Evolutionary conservation across 768 basidiomycete species (phyloP).

Genomic region (Nevesoporus exiguus): DNA sequence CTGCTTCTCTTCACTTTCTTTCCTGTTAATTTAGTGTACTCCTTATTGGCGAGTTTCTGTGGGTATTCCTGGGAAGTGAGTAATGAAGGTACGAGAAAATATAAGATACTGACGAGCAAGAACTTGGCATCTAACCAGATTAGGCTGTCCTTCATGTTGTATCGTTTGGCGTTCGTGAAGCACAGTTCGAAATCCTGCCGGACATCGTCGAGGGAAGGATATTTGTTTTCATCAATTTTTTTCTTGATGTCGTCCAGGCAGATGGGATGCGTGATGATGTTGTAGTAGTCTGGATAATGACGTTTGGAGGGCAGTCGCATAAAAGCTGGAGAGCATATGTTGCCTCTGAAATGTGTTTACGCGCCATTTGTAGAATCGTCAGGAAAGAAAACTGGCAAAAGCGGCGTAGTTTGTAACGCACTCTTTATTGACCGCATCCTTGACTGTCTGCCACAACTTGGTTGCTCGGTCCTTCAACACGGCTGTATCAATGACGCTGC

Average conservation of each 20-base stretch:
- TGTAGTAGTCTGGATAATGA: conserved; percentile 85
- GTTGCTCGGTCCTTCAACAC: conserved; percentile 62
- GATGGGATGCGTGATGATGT: conserved; percentile 74
- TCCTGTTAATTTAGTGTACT: conserved; percentile 46
- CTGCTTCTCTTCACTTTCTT: conserved; percentile 37
- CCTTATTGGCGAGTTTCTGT: conserved; percentile 48
- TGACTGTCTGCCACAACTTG: conserved; percentile 73
- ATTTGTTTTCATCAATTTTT: conserved; percentile 57
- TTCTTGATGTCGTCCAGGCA: conserved; percentile 88
- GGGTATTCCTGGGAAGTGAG: conserved; percentile 1
- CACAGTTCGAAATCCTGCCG: conserved; percentile 72
- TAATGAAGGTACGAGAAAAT: neutral
- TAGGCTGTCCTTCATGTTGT: conserved; percentile 74
- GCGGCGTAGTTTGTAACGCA: conserved; percentile 54
- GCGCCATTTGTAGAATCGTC: conserved; percentile 33
- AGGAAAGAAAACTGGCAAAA: conserved; percentile 43
- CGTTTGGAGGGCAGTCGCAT: conserved; percentile 67
- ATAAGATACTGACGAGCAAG: conserved; percentile 55
- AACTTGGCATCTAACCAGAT: conserved; percentile 84
- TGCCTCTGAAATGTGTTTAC: conserved; percentile 49
- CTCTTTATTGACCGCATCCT: conserved; percentile 85
- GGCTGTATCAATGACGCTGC: conserved; percentile 22
- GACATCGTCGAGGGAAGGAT: conserved; percentile 62
- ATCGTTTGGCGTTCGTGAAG: conserved; percentile 78
- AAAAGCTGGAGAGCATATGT: conserved; percentile 61